Evolutionary conservation across 2,329 filamentous ascomycete genomes (phyloP), one percentile per base, ranked within the genome.

Genomic region (Penicillium freii): DNA sequence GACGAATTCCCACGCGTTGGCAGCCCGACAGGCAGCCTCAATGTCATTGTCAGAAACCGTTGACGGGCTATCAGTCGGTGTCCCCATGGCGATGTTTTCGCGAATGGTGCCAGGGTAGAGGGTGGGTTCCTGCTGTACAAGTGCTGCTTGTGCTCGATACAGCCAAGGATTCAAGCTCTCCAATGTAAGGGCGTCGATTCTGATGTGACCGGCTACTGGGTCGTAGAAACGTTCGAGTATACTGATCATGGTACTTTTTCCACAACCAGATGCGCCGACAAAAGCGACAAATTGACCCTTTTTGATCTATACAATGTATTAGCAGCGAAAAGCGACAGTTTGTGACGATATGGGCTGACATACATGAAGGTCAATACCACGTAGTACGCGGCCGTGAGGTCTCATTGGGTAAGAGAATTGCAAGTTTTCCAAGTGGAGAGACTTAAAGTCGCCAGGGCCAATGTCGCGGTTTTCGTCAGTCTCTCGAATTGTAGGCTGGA

Each of bases 101-200:
- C 84, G 81, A 21, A 91, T 80, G 0, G 84, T 85, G 62, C 85
- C 86, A 70, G 87, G 85, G 67, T 90, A 91, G 0, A 92, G 79
- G 0, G 86, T 87, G 9, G 89, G 82, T 69, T 92, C 89, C 71
- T 92, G 89, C 4, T 87, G 85, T 0, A 92, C 89, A 0, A 92
- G 81, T 1, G 87, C 87, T 13, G 92, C 78, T 36, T 84, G 75
- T 55, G 80, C 79, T 40, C 89, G 83, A 69, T 91, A 91, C 19
- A 81, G 75, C 58, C 80, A 80, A 0, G 88, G 79, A 54, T 87
- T 83, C 51, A 91, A 70, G 1, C 78, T 69, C 1, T 77, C 71
- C 43, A 92, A 84, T 64, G 87, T 81, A 50, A 78, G 77, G 5
- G 81, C 84, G 68, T 90, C 86, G 69, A 85, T 83, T 0, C 86